Conservation (phyloP, 2,329 filamentous ascomycete genomes). For the Coleophoma crateriformis region DNA sequence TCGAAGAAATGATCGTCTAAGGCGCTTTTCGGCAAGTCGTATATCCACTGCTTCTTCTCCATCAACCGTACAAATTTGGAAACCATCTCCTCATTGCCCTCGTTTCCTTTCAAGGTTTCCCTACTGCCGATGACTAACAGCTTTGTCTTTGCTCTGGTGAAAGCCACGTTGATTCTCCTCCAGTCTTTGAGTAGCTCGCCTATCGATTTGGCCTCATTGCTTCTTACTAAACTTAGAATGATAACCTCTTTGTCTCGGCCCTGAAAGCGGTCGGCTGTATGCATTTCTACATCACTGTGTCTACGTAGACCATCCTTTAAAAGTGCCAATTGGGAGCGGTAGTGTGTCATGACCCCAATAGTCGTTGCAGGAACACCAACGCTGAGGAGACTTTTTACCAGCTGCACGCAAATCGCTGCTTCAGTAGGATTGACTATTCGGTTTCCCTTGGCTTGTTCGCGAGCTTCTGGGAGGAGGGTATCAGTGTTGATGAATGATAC, state of each 20-base stretch:
- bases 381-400: constrained; percentile 73
- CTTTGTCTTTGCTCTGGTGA: constrained; percentile 90
- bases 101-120: constrained; percentile 60
- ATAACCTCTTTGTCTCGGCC: constrained; percentile 93
- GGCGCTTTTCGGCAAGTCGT: constrained; percentile 62
- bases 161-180: constrained; percentile 90
- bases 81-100: constrained; percentile 70
- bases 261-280: constrained; percentile 96
- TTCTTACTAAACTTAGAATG: constrained; percentile 80
- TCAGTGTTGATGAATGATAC: constrained; percentile 92
- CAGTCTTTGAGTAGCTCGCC: constrained; percentile 89
- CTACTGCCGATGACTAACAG: constrained; percentile 81
- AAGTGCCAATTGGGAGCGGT: constrained; percentile 83
- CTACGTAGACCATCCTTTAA: constrained; percentile 67
- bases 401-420: constrained; percentile 68
- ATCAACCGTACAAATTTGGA: constrained; percentile 72
- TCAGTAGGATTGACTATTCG: constrained; percentile 88
- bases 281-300: constrained; percentile 72
- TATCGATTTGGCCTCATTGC: constrained; percentile 76
- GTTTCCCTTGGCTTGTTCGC: constrained; percentile 73
- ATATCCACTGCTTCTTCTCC: constrained; percentile 72
- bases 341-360: constrained; percentile 95
- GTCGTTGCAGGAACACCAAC: constrained; percentile 69
- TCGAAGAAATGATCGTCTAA: constrained; percentile 65
- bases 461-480: constrained; percentile 53